Conservation (phyloP, 2,329 filamentous ascomycete genomes). For the Fusarium armeniacum region DNA sequence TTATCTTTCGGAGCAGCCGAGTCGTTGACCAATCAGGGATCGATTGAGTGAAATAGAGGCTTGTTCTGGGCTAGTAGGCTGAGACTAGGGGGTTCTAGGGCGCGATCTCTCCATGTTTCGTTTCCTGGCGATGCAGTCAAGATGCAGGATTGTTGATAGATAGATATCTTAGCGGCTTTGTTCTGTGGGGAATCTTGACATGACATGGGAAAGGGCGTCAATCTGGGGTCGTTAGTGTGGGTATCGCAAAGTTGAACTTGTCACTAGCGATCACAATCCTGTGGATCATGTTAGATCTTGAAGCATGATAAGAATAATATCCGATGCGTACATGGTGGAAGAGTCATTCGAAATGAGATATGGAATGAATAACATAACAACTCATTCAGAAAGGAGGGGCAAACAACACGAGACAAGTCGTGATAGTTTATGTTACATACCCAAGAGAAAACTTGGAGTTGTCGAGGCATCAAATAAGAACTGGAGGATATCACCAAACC, state of each 20-base stretch:
- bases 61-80: not conserved
- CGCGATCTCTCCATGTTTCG: conserved; percentile 23
- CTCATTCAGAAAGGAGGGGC: rapidly evolving
- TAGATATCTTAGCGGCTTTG: not conserved
- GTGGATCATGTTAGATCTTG: too few relatives aligned
- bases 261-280: not conserved
- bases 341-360: too few relatives aligned
- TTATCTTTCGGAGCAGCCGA: conserved; percentile 30
- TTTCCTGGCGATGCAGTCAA: conserved; percentile 1
- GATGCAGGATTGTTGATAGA: not conserved
- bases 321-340: rapidly evolving
- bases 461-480: not conserved
- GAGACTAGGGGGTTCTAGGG: conserved; percentile 17
- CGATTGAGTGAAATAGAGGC: not conserved
- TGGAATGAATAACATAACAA: rapidly evolving
- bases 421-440: rapidly evolving
- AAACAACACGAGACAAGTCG: not conserved
- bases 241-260: not conserved
- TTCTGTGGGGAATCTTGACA: conserved; percentile 7
- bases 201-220: conserved; percentile 29
- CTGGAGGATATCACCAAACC: rapidly evolving
- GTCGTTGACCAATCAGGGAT: conserved; percentile 9
- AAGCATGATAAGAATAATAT: too few relatives aligned
- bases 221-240: conserved; percentile 2
- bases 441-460: rapidly evolving